Percentiles rank a stretch among this genome's conserved stretches.
Conservation (phyloP, 257 asterid species). For the Solanum ossicruentum region DNA sequence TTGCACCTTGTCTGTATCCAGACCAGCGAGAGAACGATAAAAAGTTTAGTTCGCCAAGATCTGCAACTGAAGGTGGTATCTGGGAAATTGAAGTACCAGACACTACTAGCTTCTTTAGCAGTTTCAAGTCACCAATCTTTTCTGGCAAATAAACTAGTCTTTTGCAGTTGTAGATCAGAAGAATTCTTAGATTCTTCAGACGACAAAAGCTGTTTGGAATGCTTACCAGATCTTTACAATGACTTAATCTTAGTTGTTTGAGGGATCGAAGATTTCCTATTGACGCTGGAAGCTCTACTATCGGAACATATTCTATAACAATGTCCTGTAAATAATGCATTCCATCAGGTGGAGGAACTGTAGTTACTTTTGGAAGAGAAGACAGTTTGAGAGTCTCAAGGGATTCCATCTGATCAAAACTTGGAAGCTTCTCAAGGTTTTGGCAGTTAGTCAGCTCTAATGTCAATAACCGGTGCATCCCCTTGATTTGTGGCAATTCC, state of each 20-base stretch:
- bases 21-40: neutral
- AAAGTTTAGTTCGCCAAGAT: neutral
- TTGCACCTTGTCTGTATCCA: neutral
- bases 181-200: neutral
- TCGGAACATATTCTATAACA: neutral
- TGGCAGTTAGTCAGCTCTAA: neutral
- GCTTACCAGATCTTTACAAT: neutral
- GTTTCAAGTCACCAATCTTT: neutral
- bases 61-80: neutral
- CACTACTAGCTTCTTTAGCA: neutral
- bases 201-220: neutral
- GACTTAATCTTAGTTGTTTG: neutral
- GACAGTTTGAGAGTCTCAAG: neutral
- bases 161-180: neutral
- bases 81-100: neutral
- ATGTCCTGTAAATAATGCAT: neutral
- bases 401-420: neutral
- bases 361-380: neutral
- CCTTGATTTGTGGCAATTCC: neutral
- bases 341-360: neutral
- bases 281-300: neutral
- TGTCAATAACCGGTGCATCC: neutral
- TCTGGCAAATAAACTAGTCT: neutral
- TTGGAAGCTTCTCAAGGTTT: neutral
- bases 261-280: neutral